Conservation (phyloP, 164 flowering plant genomes). For the Nymphaea thermarum region DNA sequence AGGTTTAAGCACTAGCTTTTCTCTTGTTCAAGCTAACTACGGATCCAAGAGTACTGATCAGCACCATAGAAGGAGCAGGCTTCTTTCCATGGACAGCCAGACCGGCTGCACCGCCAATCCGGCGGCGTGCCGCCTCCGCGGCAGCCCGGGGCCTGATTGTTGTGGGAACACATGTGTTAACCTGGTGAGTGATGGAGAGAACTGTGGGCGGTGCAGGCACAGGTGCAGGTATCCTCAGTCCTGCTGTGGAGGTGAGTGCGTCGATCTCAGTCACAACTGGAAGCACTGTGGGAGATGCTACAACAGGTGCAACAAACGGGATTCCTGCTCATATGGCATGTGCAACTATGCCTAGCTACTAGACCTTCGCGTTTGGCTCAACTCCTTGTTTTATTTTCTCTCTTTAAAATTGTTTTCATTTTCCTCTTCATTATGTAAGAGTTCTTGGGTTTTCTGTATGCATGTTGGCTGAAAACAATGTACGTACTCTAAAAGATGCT, state of each 20-base stretch:
- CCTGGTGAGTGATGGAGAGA: background rate
- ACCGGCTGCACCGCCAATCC: background rate
- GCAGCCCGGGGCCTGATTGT: constrained; percentile 4
- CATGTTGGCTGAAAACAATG: too few relatives aligned
- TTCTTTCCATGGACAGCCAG: background rate
- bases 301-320: constrained; percentile 25
- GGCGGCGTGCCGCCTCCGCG: background rate
- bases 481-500: too few relatives aligned
- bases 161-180: constrained; percentile 2
- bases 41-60: background rate
- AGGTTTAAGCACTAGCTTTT: too few relatives aligned
- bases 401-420: too few relatives aligned
- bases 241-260: constrained; percentile 56
- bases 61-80: background rate
- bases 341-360: constrained; percentile 10
- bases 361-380: background rate
- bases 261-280: constrained; percentile 29
- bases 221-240: constrained; percentile 18
- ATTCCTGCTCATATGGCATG: constrained; percentile 9
- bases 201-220: constrained; percentile 3
- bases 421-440: too few relatives aligned
- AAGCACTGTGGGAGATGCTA: constrained; percentile 50
- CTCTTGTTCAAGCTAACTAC: background rate
- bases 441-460: too few relatives aligned
- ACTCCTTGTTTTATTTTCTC: too few relatives aligned